Conservation (phyloP, 1,284 basidiomycete species). For the Ceratobasidium sp. region DNA sequence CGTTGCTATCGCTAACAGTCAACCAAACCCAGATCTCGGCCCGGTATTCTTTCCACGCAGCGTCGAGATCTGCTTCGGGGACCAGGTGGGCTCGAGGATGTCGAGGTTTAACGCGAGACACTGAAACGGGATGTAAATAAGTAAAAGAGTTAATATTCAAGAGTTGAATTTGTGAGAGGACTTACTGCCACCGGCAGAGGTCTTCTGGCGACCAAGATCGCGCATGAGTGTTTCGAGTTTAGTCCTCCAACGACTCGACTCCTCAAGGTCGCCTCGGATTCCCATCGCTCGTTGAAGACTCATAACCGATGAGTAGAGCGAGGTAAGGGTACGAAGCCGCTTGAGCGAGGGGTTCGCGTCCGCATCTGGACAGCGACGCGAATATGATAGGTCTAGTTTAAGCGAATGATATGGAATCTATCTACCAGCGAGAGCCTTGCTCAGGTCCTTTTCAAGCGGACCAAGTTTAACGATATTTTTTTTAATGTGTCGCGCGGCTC, state of each 20-base stretch:
- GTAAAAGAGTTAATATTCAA: neutral
- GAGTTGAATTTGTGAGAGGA: neutral
- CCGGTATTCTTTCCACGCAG: neutral
- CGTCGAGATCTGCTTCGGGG: neutral
- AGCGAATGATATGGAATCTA: no score
- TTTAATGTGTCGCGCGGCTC: no score
- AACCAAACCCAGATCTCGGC: neutral
- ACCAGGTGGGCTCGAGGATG: neutral
- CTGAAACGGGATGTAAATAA: neutral
- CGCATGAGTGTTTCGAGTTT: neutral
- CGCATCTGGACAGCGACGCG: no score
- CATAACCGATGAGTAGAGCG: neutral
- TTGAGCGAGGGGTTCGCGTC: neutral
- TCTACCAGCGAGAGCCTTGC: no score
- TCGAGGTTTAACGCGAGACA: neutral
- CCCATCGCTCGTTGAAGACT: neutral
- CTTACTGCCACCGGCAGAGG: neutral
- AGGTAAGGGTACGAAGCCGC: neutral
- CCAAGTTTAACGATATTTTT: no score
- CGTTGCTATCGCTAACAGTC: neutral
- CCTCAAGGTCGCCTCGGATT: neutral
- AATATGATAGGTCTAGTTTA: no score
- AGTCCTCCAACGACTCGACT: neutral
- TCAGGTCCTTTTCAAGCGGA: no score
- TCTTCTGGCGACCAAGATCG: neutral